Evolutionary conservation across 257 asterid genomes (phyloP).

Genomic region (Osmanthus fragrans): DNA sequence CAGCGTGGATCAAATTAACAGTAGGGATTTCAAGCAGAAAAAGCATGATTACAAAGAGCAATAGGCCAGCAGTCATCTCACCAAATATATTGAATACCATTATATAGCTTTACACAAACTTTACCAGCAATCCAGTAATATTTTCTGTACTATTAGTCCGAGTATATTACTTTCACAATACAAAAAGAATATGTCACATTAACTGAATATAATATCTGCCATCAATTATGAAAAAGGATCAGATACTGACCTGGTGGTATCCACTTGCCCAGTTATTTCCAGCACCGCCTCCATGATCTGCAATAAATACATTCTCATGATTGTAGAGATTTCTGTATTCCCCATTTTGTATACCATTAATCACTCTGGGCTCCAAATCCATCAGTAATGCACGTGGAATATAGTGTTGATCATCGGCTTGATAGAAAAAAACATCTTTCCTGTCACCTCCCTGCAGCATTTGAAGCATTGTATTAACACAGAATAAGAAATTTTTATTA

Average conservation of each 20-base stretch:
- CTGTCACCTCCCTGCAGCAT: slow-evolving; percentile 90
- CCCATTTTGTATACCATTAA: slow-evolving; percentile 92
- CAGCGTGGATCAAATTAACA: not conserved
- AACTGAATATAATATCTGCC: not conserved
- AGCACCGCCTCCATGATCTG: slow-evolving; percentile 98
- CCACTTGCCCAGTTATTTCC: slow-evolving; percentile 99
- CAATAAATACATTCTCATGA: slow-evolving; percentile 90
- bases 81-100: not conserved
- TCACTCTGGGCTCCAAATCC: slow-evolving; percentile 99
- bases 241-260: slow-evolving; percentile 79
- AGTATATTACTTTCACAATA: slow-evolving; percentile 9
- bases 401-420: slow-evolving; percentile 99
- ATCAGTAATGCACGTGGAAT: slow-evolving; percentile 91
- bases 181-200: not conserved
- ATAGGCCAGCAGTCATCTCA: slow-evolving; percentile 4
- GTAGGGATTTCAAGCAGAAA: not conserved
- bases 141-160: not conserved
- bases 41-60: not conserved
- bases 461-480: slow-evolving; percentile 2
- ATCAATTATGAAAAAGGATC: slow-evolving; percentile 3
- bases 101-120: slow-evolving; percentile 1
- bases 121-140: slow-evolving; percentile 3
- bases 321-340: slow-evolving; percentile 95
- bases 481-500: not conserved
- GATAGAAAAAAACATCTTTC: slow-evolving; percentile 98